A percentile compares a stretch with the other conserved stretches of the same genome.
Evolutionary conservation across 805 yeast genomes (phyloP).

Genomic region (Kluyveromyces aestuarii): DNA sequence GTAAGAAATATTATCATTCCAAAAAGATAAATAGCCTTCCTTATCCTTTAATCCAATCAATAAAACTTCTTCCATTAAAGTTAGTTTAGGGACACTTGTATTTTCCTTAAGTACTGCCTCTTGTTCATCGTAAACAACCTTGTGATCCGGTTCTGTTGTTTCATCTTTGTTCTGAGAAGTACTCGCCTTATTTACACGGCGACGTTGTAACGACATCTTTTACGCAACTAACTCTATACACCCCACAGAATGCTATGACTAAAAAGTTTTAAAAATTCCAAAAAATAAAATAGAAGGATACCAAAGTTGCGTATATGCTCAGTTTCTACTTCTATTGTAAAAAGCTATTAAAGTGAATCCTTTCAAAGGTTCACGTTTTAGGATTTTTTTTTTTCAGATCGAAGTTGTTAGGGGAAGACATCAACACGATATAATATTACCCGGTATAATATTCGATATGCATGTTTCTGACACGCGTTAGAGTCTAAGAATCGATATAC

Average conservation of each 20-base stretch:
- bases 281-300: background rate
- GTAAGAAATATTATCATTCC: slow-evolving; percentile 97
- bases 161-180: slow-evolving; percentile 13
- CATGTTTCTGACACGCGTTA: too few species aligned
- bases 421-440: background rate
- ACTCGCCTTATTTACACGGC: slow-evolving; percentile 49
- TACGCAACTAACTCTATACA: background rate
- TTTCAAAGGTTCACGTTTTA: background rate
- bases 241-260: background rate
- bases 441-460: background rate
- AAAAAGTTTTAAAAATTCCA: too few species aligned
- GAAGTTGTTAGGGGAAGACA: background rate
- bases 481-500: too few species aligned
- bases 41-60: slow-evolving; percentile 89
- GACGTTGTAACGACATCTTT: slow-evolving; percentile 46
- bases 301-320: background rate
- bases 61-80: slow-evolving; percentile 94
- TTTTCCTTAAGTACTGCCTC: slow-evolving; percentile 33
- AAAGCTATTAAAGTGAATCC: background rate
- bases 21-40: slow-evolving; percentile 92
- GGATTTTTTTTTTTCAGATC: background rate
- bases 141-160: slow-evolving; percentile 37
- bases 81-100: slow-evolving; percentile 55
- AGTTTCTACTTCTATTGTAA: too few species aligned
- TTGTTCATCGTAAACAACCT: slow-evolving; percentile 74